A percentile compares a stretch with the other conserved stretches of the same genome.
phyloP scores from a whole-genome alignment of 139 green algal genomes.

The Auxenochlorella pyrenoidosa region DNA sequence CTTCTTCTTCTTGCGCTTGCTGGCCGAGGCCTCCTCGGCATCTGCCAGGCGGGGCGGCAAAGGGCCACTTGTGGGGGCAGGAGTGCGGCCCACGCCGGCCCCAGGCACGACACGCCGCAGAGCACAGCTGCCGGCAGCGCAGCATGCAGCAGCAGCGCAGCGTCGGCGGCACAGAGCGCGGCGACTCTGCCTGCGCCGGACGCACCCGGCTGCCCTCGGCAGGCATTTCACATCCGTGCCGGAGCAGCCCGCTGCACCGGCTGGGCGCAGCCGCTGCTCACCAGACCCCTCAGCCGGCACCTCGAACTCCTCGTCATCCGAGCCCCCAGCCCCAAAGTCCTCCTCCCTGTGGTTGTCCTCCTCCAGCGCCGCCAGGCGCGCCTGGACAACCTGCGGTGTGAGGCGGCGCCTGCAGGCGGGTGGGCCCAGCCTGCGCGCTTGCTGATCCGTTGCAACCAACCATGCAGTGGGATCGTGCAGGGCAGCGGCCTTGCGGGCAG shows the following conservation, averaged over 20 bases:
- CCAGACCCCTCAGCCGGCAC: constrained; percentile 38
- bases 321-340: constrained; percentile 54
- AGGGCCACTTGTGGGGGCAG: too few relatives aligned
- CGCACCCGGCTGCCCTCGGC: background rate
- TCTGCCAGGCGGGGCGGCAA: constrained; percentile 20
- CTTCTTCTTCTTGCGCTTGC: constrained; percentile 62
- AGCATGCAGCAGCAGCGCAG: too few relatives aligned
- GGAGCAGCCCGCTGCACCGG: background rate
- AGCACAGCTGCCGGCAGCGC: too few relatives aligned
- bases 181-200: background rate
- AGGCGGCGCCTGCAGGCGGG: too few relatives aligned
- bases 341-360: constrained; percentile 70
- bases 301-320: constrained; percentile 70
- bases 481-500: too few relatives aligned
- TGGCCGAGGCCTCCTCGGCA: constrained; percentile 30
- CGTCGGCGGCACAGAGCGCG: background rate
- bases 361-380: constrained; percentile 79
- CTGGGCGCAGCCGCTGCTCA: background rate
- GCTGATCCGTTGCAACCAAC: too few relatives aligned
- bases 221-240: background rate
- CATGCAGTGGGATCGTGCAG: too few relatives aligned
- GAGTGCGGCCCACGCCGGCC: too few relatives aligned
- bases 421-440: too few relatives aligned
- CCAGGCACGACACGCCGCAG: too few relatives aligned
- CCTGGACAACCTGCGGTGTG: constrained; percentile 16